These are phyloP conservation scores for Penicillium waksmanii DNA, from an alignment of 495 filamentous ascomycete species.

Conservation along the genomic window DNA sequence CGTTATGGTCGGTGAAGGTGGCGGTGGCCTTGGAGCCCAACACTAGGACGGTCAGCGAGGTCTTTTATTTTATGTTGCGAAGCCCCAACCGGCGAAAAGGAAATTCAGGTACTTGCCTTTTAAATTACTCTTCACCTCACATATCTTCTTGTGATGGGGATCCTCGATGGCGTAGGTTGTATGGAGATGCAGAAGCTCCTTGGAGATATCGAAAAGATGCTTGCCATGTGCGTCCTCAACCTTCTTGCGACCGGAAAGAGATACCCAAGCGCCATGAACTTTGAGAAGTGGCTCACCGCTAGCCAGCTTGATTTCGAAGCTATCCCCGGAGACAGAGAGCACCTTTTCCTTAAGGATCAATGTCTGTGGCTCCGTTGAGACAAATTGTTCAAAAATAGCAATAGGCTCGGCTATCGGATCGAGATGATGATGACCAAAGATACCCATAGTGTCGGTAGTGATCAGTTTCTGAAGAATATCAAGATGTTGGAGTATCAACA, in stretches of 20 bases:
- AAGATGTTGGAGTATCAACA: too few species aligned
- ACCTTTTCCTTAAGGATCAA: constrained; percentile 59
- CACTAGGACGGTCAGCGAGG: constrained; percentile 17
- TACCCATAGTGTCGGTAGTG: constrained; percentile 17
- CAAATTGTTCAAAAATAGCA: constrained; percentile 54
- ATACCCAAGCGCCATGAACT: constrained; percentile 52
- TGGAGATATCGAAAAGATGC: constrained; percentile 55
- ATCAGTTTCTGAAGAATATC: too few species aligned
- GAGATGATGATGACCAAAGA: constrained; percentile 23
- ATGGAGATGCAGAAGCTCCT: constrained; percentile 54
- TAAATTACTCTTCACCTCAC: constrained; percentile 56
- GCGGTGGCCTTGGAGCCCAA: constrained; percentile 37
- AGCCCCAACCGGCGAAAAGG: background rate
- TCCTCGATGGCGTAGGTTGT: constrained; percentile 50
- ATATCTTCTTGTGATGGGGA: constrained; percentile 41
- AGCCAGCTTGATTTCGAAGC: constrained; percentile 54
- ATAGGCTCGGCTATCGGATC: constrained; percentile 31
- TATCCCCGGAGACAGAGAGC: constrained; percentile 57
- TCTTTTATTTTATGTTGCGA: background rate
- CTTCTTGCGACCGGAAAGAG: constrained; percentile 48
- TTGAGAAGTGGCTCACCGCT: constrained; percentile 52
- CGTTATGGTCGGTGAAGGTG: constrained; percentile 27
- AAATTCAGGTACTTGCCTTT: constrained; percentile 39
- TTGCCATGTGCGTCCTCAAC: constrained; percentile 48
- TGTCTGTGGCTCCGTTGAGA: constrained; percentile 48